These are phyloP conservation scores for Hemileia vastatrix DNA, from an alignment of 1,284 basidiomycete genomes.

Conservation along the genomic window DNA sequence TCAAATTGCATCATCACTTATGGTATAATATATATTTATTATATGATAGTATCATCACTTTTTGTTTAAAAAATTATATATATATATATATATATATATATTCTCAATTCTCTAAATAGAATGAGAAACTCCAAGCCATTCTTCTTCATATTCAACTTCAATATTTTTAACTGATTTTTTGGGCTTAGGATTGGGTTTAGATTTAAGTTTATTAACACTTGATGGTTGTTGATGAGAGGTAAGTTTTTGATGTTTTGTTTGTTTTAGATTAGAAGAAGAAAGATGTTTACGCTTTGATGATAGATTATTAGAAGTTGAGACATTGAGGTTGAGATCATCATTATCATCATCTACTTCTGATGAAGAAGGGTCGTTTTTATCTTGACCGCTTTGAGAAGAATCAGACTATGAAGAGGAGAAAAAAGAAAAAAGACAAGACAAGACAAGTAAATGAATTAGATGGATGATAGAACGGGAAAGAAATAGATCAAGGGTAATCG, in stretches of 20 bases:
- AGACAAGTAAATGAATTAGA: not conserved
- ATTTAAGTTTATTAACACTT: conserved; percentile 3
- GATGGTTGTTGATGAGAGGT: conserved; percentile 1
- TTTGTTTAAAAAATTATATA: too few relatives aligned
- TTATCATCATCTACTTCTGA: conserved; percentile 5
- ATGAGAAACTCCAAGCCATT: conserved; percentile 8
- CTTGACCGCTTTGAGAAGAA: not conserved
- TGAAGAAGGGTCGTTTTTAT: not conserved
- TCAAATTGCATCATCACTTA: too few relatives aligned
- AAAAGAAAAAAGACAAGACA: not conserved
- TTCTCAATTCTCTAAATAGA: not conserved
- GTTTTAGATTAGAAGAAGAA: too few relatives aligned
- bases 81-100: too few relatives aligned
- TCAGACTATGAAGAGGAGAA: not conserved
- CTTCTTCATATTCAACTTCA: conserved; percentile 22
- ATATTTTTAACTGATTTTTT: too few relatives aligned
- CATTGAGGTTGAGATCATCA: conserved; percentile 9
- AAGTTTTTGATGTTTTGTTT: not conserved
- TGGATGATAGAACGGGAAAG: not conserved
- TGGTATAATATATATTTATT: too few relatives aligned
- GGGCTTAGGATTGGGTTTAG: conserved; percentile 6
- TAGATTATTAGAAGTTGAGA: too few relatives aligned
- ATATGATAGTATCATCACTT: too few relatives aligned
- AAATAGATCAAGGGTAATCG: conserved; percentile 24
- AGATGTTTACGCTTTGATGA: too few relatives aligned